Evolutionary conservation across 768 basidiomycete species (phyloP).

Genomic region (Candolleomyces aberdarensis): DNA sequence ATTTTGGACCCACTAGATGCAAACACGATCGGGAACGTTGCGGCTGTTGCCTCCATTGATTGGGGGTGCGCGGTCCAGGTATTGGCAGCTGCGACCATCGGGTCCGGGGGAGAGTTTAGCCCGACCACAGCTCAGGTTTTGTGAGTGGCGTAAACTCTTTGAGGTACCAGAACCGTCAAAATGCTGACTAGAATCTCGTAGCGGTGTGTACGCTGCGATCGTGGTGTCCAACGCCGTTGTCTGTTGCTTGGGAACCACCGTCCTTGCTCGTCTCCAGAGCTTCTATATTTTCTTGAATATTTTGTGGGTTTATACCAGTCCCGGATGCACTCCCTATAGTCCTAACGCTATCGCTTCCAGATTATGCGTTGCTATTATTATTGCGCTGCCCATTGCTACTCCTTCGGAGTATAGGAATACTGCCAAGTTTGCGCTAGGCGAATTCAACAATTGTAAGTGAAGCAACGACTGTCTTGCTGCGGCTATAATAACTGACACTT

Average conservation of each 20-base stretch:
- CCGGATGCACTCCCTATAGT: not conserved
- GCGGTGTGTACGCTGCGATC: constrained; percentile 64
- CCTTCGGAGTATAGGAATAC: constrained; percentile 57
- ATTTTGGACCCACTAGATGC: constrained; percentile 29
- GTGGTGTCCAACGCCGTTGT: constrained; percentile 59
- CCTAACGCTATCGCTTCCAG: constrained; percentile 25
- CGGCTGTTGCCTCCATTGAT: constrained; percentile 54
- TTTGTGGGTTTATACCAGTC: constrained; percentile 37
- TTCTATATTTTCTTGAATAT: constrained; percentile 71
- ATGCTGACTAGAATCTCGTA: constrained; percentile 19
- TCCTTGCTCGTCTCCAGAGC: constrained; percentile 69
- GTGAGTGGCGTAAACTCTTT: constrained; percentile 25
- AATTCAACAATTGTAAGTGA: constrained; percentile 56
- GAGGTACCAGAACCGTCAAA: not conserved
- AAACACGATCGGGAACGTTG: constrained; percentile 51
- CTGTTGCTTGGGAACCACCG: constrained; percentile 63
- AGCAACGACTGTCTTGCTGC: not conserved
- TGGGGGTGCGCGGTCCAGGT: constrained; percentile 67
- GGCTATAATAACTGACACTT: not conserved
- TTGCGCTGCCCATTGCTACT: constrained; percentile 64
- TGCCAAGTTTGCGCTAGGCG: constrained; percentile 57
- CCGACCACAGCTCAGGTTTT: constrained; percentile 45
- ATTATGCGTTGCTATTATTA: constrained; percentile 61
- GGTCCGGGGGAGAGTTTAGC: constrained; percentile 38
- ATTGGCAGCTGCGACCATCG: constrained; percentile 61